Conservation (phyloP, 768 basidiomycete genomes). For the Rickenella mellea region DNA sequence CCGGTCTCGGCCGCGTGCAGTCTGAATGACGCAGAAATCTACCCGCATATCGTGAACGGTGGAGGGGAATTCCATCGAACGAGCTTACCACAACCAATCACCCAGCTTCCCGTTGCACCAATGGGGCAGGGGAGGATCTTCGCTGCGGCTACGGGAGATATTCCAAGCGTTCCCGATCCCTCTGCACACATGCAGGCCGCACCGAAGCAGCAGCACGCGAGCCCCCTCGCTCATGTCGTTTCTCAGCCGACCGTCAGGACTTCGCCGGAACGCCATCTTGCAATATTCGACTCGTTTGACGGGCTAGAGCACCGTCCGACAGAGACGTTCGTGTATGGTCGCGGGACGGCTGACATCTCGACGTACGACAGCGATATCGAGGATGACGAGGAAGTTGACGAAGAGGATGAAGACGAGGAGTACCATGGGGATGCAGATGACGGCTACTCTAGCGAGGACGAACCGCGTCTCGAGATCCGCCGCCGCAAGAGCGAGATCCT, state of each 20-base stretch:
- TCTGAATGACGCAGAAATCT: too few species aligned
- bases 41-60: too few species aligned
- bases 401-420: background rate
- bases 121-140: too few species aligned
- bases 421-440: too few species aligned
- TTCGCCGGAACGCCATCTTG: background rate
- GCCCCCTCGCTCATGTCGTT: background rate
- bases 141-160: too few species aligned
- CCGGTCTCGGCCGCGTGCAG: too few species aligned
- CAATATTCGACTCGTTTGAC: background rate
- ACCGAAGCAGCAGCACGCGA: background rate
- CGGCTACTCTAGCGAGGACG: too few species aligned
- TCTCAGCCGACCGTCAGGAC: background rate
- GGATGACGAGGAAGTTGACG: background rate
- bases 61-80: too few species aligned
- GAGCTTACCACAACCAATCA: too few species aligned
- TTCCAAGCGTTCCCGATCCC: background rate
- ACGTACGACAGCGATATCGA: background rate
- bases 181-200: background rate
- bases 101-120: too few species aligned
- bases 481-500: conserved; percentile 24
- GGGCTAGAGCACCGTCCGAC: background rate
- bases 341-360: background rate
- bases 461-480: conserved; percentile 37
- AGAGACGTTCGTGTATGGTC: background rate